Percentiles rank a stretch among this genome's conserved stretches.
phyloP scores from a whole-genome alignment of 208 protist genomes.

The Trypanosoma congolense region DNA sequence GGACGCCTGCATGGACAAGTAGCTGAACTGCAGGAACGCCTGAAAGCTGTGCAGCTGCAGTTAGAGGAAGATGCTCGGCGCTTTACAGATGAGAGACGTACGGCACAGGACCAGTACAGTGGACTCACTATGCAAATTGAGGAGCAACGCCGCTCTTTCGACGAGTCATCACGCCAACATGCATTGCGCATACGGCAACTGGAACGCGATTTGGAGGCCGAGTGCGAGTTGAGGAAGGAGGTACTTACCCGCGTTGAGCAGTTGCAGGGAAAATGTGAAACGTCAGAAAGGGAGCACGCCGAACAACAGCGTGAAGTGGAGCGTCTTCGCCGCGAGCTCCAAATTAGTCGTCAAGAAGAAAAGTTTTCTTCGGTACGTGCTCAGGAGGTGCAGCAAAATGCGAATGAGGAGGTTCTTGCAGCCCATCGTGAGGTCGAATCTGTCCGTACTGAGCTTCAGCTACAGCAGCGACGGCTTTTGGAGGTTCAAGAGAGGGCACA shows the following conservation, averaged over 20 bases:
- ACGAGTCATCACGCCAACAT: conserved; percentile 12
- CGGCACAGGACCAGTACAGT: conserved; percentile 36
- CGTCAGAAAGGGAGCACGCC: conserved; percentile 20
- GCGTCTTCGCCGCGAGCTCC: conserved; percentile 19
- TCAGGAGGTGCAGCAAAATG: conserved; percentile 24
- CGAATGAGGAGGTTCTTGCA: conserved; percentile 35
- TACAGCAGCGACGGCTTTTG: conserved; percentile 16
- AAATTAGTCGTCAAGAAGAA: conserved; percentile 18
- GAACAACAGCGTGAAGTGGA: conserved; percentile 26
- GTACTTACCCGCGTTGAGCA: conserved; percentile 18
- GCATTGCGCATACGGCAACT: conserved; percentile 12
- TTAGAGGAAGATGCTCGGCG: conserved; percentile 42
- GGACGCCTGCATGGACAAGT: conserved; percentile 52
- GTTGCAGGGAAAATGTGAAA: conserved; percentile 28
- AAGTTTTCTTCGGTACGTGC: conserved; percentile 22
- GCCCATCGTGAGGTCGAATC: conserved; percentile 33
- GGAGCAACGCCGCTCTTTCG: conserved; percentile 16
- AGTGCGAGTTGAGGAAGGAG: conserved; percentile 1
- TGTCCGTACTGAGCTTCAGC: conserved; percentile 34
- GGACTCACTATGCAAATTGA: conserved; percentile 24
- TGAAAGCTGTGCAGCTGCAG: conserved; percentile 40
- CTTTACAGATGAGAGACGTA: conserved; percentile 37
- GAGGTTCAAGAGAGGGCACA: conserved; percentile 45
- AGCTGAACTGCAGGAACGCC: conserved; percentile 44
- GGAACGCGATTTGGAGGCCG: conserved; percentile 11